Conservation (phyloP, 2,329 filamentous ascomycete genomes). For the Dactylellina drechsleri region DNA sequence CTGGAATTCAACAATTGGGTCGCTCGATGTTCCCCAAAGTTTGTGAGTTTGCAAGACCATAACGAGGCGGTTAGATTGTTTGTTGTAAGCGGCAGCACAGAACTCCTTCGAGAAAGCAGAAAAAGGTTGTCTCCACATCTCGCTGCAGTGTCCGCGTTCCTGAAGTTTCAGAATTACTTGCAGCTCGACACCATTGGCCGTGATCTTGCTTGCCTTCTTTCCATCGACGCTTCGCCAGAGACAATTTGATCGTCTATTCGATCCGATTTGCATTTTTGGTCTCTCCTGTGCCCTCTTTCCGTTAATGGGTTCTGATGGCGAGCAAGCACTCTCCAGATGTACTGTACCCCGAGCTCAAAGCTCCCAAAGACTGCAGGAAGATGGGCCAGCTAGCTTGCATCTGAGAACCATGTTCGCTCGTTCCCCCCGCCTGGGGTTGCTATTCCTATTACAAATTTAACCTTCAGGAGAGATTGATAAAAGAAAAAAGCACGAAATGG, state of each 20-base stretch:
- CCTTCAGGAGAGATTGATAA: conserved; percentile 20
- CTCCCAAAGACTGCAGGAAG: no score
- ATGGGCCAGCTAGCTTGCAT: conserved; percentile 17
- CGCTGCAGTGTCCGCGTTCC: conserved; percentile 53
- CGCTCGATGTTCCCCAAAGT: no score
- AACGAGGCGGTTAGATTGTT: no score
- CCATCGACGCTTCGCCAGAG: conserved; percentile 13
- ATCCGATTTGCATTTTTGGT: conserved; percentile 40
- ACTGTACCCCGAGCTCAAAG: no score
- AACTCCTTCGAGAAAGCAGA: conserved; percentile 1
- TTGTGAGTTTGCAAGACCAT: no score
- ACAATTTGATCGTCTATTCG: background rate
- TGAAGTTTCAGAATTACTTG: conserved; percentile 52
- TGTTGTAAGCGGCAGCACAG: conserved; percentile 1
- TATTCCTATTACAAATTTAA: conserved; percentile 43
- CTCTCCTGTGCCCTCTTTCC: conserved; percentile 3
- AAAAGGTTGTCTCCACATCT: conserved; percentile 35
- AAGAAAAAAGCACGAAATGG: background rate
- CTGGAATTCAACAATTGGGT: background rate
- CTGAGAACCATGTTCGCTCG: conserved; percentile 2
- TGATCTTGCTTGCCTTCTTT: background rate
- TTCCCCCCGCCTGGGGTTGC: conserved; percentile 26
- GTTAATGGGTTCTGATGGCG: background rate
- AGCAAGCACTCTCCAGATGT: background rate
- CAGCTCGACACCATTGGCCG: conserved; percentile 38